Evolutionary conservation across 768 basidiomycete genomes (phyloP).

Genomic region (Amanita muscaria): DNA sequence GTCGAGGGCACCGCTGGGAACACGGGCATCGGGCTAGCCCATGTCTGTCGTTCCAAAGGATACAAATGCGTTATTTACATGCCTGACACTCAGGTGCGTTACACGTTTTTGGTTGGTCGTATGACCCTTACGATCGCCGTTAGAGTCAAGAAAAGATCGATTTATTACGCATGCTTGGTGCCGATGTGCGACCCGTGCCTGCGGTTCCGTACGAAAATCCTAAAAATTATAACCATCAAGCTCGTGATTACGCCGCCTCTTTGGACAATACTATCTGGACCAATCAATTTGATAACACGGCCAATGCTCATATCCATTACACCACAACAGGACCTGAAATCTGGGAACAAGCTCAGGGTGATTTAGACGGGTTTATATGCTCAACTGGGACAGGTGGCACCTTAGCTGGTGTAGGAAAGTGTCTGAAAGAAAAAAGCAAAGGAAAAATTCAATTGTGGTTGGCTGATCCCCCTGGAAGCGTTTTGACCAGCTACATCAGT

Average conservation of each 20-base stretch:
- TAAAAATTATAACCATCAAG: slow-evolving; percentile 96
- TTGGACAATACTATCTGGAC: slow-evolving; percentile 89
- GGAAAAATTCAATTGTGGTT: slow-evolving; percentile 86
- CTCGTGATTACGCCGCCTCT: slow-evolving; percentile 72
- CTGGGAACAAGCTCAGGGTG: slow-evolving; percentile 78
- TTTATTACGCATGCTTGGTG: slow-evolving; percentile 92
- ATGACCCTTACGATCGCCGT: slow-evolving; percentile 2
- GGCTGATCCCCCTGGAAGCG: slow-evolving; percentile 95
- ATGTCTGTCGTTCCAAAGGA: slow-evolving; percentile 86
- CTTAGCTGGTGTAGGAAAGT: slow-evolving; percentile 80
- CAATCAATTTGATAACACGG: slow-evolving; percentile 94
- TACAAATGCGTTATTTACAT: slow-evolving; percentile 99
- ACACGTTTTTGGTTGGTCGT: background rate
- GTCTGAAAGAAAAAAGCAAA: slow-evolving; percentile 70
- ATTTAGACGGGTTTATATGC: slow-evolving; percentile 87
- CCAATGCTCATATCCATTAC: slow-evolving; percentile 87
- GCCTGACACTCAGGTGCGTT: slow-evolving; percentile 79
- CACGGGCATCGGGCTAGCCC: slow-evolving; percentile 93
- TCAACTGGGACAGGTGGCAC: slow-evolving; percentile 96
- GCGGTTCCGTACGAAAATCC: slow-evolving; percentile 96
- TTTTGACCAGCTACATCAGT: slow-evolving; percentile 73
- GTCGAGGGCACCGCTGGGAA: slow-evolving; percentile 99
- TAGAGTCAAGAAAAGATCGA: slow-evolving; percentile 99
- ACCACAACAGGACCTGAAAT: slow-evolving; percentile 92
- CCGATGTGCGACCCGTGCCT: slow-evolving; percentile 93